A percentile compares a stretch with the other conserved stretches of the same genome.
phyloP scores from a whole-genome alignment of 257 asterid species.

The Mitragyna speciosa region DNA sequence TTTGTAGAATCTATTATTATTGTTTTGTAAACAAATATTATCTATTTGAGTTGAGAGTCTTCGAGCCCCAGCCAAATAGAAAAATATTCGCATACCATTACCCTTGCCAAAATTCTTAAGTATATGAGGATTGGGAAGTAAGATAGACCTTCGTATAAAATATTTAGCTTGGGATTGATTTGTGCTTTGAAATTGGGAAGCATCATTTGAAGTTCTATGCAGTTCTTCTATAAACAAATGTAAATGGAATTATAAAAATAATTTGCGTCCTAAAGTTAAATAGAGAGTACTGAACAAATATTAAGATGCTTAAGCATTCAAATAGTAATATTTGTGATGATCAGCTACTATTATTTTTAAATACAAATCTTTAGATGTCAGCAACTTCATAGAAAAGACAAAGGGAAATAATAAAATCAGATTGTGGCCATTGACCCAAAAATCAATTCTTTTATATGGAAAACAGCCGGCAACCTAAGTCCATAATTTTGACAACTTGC shows the following conservation, averaged over 20 bases:
- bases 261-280: background rate
- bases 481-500: conserved; percentile 8
- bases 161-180: background rate
- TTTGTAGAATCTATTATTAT: background rate
- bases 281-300: background rate
- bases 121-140: background rate
- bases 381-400: background rate
- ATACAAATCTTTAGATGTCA: conserved; percentile 2
- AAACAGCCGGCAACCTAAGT: conserved; percentile 1
- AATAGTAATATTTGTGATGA: background rate
- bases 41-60: background rate
- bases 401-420: background rate
- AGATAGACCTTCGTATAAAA: background rate
- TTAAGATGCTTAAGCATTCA: background rate
- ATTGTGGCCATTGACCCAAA: conserved; percentile 2
- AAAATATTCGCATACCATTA: background rate
- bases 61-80: background rate
- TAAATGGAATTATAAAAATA: background rate
- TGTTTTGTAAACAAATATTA: background rate
- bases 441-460: background rate
- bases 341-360: background rate
- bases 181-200: background rate
- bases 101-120: background rate
- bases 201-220: background rate
- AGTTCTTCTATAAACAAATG: background rate